These are phyloP conservation scores for Pleurostoma richardsiae DNA, from an alignment of 2,329 filamentous ascomycete species.

Conservation along the genomic window DNA sequence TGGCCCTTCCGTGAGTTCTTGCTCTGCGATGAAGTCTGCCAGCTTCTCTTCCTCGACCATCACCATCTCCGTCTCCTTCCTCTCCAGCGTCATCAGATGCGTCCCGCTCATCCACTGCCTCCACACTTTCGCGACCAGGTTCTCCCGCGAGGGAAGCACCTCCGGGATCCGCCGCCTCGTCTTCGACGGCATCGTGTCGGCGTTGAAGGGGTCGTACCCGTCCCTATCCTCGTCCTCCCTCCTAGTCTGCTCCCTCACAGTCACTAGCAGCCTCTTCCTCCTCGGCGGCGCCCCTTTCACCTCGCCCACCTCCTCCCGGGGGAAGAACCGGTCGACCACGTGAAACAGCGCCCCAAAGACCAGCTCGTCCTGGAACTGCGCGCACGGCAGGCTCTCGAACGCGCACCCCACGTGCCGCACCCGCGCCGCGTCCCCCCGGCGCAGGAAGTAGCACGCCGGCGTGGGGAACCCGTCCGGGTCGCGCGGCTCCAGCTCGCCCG, in stretches of 20 bases:
- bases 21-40: constrained; percentile 21
- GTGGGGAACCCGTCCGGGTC: constrained; percentile 39
- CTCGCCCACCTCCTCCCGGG: too few relatives aligned
- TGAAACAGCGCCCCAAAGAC: constrained; percentile 44
- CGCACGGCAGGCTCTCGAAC: constrained; percentile 37
- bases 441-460: constrained; percentile 43
- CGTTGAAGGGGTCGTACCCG: background rate
- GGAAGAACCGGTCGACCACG: constrained; percentile 36
- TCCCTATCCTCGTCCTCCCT: constrained; percentile 24
- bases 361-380: constrained; percentile 34
- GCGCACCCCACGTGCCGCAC: constrained; percentile 38
- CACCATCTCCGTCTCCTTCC: constrained; percentile 37
- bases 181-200: background rate
- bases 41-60: constrained; percentile 38
- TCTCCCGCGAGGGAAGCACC: constrained; percentile 24
- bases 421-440: constrained; percentile 33
- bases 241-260: constrained; percentile 25
- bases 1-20: background rate
- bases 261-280: constrained; percentile 30
- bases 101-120: constrained; percentile 37
- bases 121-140: constrained; percentile 43
- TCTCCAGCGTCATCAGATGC: constrained; percentile 28
- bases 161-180: constrained; percentile 12
- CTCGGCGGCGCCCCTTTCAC: constrained; percentile 5
- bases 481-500: constrained; percentile 42